Percentiles rank a stretch among this genome's conserved stretches.
phyloP scores from a whole-genome alignment of 2,329 filamentous ascomycete genomes.

The Orbilia brochopaga region DNA sequence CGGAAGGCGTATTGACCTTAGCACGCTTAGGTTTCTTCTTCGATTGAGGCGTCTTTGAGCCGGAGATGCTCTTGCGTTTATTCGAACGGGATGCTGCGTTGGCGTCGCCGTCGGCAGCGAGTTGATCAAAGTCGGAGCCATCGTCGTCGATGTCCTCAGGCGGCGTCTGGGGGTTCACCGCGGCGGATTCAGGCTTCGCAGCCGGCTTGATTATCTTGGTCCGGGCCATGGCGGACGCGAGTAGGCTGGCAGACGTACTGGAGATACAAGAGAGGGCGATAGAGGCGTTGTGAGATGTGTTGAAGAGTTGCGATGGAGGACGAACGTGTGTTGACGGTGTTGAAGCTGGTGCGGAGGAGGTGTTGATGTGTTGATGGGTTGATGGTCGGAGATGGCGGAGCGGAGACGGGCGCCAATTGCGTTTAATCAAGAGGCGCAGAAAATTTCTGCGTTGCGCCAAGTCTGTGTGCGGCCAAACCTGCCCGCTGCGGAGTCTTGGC shows the following conservation, averaged over 20 bases:
- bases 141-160: constrained; percentile 44
- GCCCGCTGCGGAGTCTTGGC: background rate
- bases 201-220: constrained; percentile 49
- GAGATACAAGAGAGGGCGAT: constrained; percentile 5
- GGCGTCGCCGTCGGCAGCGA: constrained; percentile 18
- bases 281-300: constrained; percentile 45
- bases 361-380: constrained; percentile 48
- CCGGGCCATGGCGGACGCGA: constrained; percentile 31
- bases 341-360: constrained; percentile 42
- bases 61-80: constrained; percentile 45
- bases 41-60: constrained; percentile 43
- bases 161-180: constrained; percentile 37
- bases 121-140: constrained; percentile 40
- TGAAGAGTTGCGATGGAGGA: constrained; percentile 50
- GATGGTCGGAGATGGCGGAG: constrained; percentile 6
- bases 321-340: constrained; percentile 48
- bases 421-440: constrained; percentile 14
- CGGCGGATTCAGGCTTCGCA: constrained; percentile 24
- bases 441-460: constrained; percentile 5
- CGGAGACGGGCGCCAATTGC: constrained; percentile 18
- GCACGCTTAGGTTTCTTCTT: constrained; percentile 49
- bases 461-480: too few species aligned
- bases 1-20: constrained; percentile 41
- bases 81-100: constrained; percentile 42
- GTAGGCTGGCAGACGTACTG: background rate